phyloP scores from a whole-genome alignment of 768 basidiomycete genomes.

The Tephrocybe rancida region DNA sequence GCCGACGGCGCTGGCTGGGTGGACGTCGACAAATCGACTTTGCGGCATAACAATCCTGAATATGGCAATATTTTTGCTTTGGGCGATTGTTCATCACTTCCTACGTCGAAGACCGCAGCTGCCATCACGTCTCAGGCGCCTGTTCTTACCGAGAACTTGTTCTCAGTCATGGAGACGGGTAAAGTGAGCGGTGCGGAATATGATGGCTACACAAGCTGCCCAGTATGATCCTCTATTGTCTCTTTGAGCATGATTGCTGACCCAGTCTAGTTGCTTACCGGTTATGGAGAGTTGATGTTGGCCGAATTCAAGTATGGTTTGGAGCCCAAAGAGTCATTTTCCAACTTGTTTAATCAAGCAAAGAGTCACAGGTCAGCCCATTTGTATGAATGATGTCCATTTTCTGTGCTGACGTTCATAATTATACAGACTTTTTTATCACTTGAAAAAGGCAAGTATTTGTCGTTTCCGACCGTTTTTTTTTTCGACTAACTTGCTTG shows the following conservation, averaged over 20 bases:
- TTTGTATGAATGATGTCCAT: background rate
- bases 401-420: background rate
- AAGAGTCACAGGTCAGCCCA: conserved; percentile 65
- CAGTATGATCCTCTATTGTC: conserved; percentile 48
- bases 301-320: conserved; percentile 95
- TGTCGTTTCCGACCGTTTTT: background rate
- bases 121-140: conserved; percentile 92
- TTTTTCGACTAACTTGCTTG: background rate
- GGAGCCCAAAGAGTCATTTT: conserved; percentile 86
- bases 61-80: conserved; percentile 84
- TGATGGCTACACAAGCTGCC: conserved; percentile 89
- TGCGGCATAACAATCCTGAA: conserved; percentile 82
- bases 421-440: conserved; percentile 74
- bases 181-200: conserved; percentile 71
- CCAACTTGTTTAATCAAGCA: conserved; percentile 69
- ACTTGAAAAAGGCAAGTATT: conserved; percentile 74
- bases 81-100: conserved; percentile 91
- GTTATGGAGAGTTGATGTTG: conserved; percentile 82
- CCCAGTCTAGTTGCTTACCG: conserved; percentile 64
- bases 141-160: conserved; percentile 87
- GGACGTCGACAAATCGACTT: conserved; percentile 76
- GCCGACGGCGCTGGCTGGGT: conserved; percentile 90
- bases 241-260: conserved; percentile 6
- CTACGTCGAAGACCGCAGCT: conserved; percentile 96
- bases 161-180: conserved; percentile 73